Percentiles rank a stretch among this genome's conserved stretches.
Evolutionary conservation across 495 filamentous ascomycete genomes (phyloP).

Genomic region (Penicillium manginii): DNA sequence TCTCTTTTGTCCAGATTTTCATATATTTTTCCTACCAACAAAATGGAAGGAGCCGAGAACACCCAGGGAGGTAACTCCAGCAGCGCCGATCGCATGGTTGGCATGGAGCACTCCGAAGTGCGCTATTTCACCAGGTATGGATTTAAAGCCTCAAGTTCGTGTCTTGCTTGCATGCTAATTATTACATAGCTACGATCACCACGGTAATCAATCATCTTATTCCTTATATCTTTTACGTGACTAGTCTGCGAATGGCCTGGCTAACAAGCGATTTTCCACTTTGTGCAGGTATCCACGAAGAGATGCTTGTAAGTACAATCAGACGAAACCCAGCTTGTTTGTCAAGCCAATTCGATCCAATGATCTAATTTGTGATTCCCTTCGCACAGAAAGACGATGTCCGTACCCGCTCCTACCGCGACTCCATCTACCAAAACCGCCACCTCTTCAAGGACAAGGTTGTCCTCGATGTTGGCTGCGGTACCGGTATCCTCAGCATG

Average conservation of each 20-base stretch:
- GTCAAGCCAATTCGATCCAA: not conserved
- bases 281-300: slow-evolving; percentile 87
- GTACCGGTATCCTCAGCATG: slow-evolving; percentile 89
- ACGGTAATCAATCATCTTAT: slow-evolving; percentile 61
- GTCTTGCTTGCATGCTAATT: slow-evolving; percentile 26
- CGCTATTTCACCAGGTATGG: slow-evolving; percentile 95
- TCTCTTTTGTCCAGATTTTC: not conserved
- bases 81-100: slow-evolving; percentile 57
- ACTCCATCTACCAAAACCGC: slow-evolving; percentile 93
- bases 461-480: slow-evolving; percentile 97
- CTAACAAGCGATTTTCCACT: slow-evolving; percentile 23
- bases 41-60: slow-evolving; percentile 38
- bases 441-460: slow-evolving; percentile 97
- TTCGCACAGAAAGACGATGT: slow-evolving; percentile 90
- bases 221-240: not conserved
- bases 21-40: slow-evolving; percentile 10
- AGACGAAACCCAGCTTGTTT: not conserved
- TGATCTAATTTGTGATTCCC: slow-evolving; percentile 18
- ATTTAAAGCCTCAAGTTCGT: not conserved
- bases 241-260: slow-evolving; percentile 1
- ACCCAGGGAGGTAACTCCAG: slow-evolving; percentile 37
- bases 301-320: slow-evolving; percentile 83
- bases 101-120: slow-evolving; percentile 84
- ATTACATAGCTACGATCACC: slow-evolving; percentile 81
- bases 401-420: slow-evolving; percentile 91